Evolutionary conservation across 2,329 filamentous ascomycete genomes (phyloP), one percentile per base, ranked within the genome.

Genomic region (Epichloe glyceriae): DNA sequence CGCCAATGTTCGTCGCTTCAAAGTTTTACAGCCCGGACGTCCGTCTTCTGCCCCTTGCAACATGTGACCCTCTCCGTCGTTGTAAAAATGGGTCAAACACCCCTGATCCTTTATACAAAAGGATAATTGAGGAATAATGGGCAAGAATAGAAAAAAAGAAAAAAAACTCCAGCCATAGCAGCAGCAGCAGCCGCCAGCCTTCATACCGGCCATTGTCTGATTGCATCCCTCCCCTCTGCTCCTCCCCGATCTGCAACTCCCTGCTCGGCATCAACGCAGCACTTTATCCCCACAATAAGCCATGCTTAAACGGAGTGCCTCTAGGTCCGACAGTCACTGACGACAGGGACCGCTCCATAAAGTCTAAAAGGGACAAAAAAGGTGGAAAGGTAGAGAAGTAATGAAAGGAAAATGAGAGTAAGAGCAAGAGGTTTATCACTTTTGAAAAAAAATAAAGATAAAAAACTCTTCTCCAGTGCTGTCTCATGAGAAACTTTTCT

Each of bases 21-120:
- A 49, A 48, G 35, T 49, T 26, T 17, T 12, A 49, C 47, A 49
- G 20, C 38, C 38, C 47, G 19, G 11, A 39, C 22, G 15, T 49
- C 39, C 39, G n/a, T 14, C 19, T 7, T 7, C 19, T 14, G 19
- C 17, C 39, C 37, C 35, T 34, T n/a, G 30, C 38, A 26, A 42
- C 47, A 42, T 14, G 15, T 30, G 26, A 38, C 22, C 19, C 17
- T 41, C 26, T 42, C 22, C 8, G 35, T 38, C 38, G 10, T 20
- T n/a, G n/a, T 17, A 6, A 48, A 22, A 15, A 20, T 33, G 46
- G 35, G n/a, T 49, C 22, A 43, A 38, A 49, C 40, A 44, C 38
- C 39, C 40, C 40, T 3, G 11, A 49, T 49, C 47, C 40, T 44
- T 49, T 44, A 43, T 44, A 49, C 40, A 49, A 49, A 49, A 49